Evolutionary conservation across 169 alveolate species (phyloP).

Genomic region (Eimeria praecox): DNA sequence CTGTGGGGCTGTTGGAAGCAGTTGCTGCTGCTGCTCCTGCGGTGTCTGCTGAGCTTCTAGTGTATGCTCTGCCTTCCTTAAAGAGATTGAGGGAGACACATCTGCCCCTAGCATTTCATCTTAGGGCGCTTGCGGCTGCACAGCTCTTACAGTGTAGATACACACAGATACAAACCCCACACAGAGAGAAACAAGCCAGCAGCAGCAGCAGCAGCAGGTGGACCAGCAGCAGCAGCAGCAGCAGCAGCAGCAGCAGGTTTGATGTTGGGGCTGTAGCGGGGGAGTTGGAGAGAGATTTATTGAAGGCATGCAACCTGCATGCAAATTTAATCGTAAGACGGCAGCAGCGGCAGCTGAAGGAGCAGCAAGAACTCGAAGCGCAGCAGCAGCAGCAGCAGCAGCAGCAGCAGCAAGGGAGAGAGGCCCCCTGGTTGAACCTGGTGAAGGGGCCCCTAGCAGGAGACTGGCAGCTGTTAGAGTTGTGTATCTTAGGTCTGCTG

Average conservation of each 20-base stretch:
- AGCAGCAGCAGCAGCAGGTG: background rate
- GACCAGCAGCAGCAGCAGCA: background rate
- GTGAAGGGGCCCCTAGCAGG: slow-evolving; percentile 22
- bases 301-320: background rate
- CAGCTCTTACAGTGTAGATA: background rate
- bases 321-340: background rate
- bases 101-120: background rate
- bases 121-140: background rate
- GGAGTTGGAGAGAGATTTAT: background rate
- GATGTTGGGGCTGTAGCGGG: background rate
- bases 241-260: background rate
- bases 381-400: background rate
- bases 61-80: background rate
- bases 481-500: slow-evolving; percentile 14
- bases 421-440: background rate
- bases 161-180: background rate
- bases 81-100: background rate
- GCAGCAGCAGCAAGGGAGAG: slow-evolving; percentile 7
- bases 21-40: slow-evolving; percentile 36
- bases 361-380: background rate
- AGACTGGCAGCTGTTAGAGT: background rate
- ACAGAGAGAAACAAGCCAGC: background rate
- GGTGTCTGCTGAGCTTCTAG: background rate
- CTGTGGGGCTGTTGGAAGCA: slow-evolving; percentile 27
- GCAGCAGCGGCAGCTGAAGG: slow-evolving; percentile 50